Conservation (phyloP, 2,329 filamentous ascomycete genomes). For the Botrytis porri region DNA sequence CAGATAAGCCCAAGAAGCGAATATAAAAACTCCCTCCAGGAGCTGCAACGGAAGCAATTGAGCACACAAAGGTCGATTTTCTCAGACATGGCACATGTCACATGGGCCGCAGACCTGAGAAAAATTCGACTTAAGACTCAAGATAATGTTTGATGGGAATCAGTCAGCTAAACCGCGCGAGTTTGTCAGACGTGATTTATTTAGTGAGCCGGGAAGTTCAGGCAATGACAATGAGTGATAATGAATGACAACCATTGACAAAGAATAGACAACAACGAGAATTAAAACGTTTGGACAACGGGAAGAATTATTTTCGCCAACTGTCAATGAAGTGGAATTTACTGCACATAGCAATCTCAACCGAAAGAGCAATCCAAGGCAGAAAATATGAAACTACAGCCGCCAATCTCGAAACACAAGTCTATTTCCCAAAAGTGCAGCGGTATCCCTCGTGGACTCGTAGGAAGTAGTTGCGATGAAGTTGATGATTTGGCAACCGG, state of each 20-base stretch:
- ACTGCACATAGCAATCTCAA: fast-evolving
- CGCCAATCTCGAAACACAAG: not conserved
- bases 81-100: fast-evolving
- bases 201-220: no score
- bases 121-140: fast-evolving
- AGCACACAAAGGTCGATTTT: not conserved
- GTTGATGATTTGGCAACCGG: no score
- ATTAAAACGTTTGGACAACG: fast-evolving
- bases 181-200: no score
- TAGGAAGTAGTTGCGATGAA: no score
- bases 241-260: not conserved
- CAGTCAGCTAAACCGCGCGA: fast-evolving
- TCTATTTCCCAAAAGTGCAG: fast-evolving
- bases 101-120: no score
- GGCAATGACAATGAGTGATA: no score
- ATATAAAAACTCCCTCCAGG: not conserved
- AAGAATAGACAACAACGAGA: not conserved
- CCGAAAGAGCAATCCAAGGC: not conserved
- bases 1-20: not conserved
- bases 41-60: not conserved
- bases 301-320: not conserved
- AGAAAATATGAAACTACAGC: not conserved
- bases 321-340: no score
- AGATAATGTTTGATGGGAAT: fast-evolving
- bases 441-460: no score